These are phyloP conservation scores for Torulaspora delbrueckii DNA, from an alignment of 805 yeast species.

Conservation along the genomic window DNA sequence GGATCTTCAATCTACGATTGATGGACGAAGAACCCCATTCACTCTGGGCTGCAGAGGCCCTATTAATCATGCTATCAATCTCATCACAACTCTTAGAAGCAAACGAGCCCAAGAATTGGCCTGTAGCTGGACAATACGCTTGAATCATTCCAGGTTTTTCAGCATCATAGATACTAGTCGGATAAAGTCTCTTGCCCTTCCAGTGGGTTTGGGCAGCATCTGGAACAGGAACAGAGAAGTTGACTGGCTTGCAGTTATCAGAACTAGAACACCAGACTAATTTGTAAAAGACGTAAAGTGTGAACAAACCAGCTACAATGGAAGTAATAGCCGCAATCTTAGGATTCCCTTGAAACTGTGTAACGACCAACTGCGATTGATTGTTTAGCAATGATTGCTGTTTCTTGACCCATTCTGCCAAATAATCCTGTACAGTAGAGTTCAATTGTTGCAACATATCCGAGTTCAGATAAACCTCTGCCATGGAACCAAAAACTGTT, in stretches of 20 bases:
- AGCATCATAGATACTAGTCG: conserved; percentile 53
- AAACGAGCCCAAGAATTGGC: conserved; percentile 76
- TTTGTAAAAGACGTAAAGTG: conserved; percentile 20
- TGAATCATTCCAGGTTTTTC: conserved; percentile 67
- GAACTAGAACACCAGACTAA: conserved; percentile 13
- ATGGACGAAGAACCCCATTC: conserved; percentile 44
- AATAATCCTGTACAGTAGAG: conserved; percentile 27
- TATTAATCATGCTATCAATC: conserved; percentile 57
- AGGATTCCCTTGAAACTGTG: conserved; percentile 13
- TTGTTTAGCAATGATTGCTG: conserved; percentile 15
- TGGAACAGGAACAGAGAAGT: conserved; percentile 22
- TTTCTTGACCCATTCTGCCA: conserved; percentile 19
- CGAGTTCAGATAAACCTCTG: conserved; percentile 24
- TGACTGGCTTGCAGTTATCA: conserved; percentile 16
- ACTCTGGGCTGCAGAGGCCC: conserved; percentile 34
- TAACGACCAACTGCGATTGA: conserved; percentile 16
- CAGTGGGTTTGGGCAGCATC: conserved; percentile 46
- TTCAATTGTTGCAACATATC: conserved; percentile 29
- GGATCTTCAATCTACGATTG: conserved; percentile 61
- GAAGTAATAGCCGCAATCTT: conserved; percentile 16
- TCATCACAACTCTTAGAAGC: conserved; percentile 60
- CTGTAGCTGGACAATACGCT: conserved; percentile 94
- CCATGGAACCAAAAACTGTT: conserved; percentile 12
- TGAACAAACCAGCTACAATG: conserved; percentile 16
- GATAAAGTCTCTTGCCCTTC: conserved; percentile 78